These are phyloP conservation scores for Chaetomium sp. DNA, from an alignment of 2,329 filamentous ascomycete genomes.

Conservation along the genomic window DNA sequence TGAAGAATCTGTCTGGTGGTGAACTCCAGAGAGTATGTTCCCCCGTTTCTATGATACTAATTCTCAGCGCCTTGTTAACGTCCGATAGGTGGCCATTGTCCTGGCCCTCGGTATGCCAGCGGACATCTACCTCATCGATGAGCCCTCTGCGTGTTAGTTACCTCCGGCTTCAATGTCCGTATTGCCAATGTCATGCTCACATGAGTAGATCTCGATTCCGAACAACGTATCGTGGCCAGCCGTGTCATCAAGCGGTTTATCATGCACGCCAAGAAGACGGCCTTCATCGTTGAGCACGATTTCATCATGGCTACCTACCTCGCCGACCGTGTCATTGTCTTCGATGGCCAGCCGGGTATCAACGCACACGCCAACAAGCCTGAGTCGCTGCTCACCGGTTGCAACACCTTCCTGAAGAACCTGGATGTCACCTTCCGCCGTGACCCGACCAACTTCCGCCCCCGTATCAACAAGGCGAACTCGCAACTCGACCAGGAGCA, in stretches of 20 bases:
- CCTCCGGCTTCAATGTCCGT: no score
- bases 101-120: conserved; percentile 93
- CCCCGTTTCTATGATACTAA: neutral
- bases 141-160: conserved; percentile 74
- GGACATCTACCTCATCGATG: conserved; percentile 98
- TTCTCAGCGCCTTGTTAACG: conserved; percentile 21
- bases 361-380: conserved; percentile 85
- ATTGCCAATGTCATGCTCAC: conserved; percentile 1
- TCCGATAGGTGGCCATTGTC: conserved; percentile 62
- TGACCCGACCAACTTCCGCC: conserved; percentile 92
- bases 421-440: conserved; percentile 98
- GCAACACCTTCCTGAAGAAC: conserved; percentile 96
- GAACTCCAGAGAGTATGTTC: conserved; percentile 87
- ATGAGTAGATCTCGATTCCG: conserved; percentile 76
- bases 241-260: conserved; percentile 99
- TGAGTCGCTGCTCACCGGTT: conserved; percentile 90
- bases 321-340: conserved; percentile 95
- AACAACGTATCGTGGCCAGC: conserved; percentile 96
- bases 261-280: conserved; percentile 99
- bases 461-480: conserved; percentile 96
- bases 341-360: conserved; percentile 90
- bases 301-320: conserved; percentile 86
- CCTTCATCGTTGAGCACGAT: conserved; percentile 99
- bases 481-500: conserved; percentile 98
- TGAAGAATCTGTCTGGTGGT: conserved; percentile 98